A percentile compares a stretch with the other conserved stretches of the same genome.
These are phyloP conservation scores for Panicum hallii DNA, from an alignment of 202 grass and related monocot genomes.

Conservation along the genomic window DNA sequence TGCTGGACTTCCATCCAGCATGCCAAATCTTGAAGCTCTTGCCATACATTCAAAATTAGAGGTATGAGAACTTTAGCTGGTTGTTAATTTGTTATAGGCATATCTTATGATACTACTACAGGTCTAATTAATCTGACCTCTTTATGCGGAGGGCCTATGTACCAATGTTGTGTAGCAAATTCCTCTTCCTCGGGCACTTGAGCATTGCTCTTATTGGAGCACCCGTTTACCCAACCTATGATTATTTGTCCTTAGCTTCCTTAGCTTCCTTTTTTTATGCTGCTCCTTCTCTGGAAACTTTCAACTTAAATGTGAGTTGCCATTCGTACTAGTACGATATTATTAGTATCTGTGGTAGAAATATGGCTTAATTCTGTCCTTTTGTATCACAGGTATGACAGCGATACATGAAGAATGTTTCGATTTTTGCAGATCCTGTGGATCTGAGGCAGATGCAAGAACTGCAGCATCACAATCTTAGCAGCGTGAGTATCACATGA, in stretches of 20 bases:
- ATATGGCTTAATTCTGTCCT: not conserved
- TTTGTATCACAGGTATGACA: not conserved
- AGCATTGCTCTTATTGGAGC: not conserved
- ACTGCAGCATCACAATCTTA: not conserved
- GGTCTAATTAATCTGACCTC: not conserved
- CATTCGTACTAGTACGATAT: not conserved
- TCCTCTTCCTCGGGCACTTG: not conserved
- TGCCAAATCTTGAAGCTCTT: not conserved
- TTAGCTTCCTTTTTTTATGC: not conserved
- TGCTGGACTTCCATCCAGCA: not conserved
- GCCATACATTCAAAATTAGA: not conserved
- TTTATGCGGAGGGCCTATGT: not conserved
- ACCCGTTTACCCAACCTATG: not conserved
- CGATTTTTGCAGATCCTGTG: not conserved
- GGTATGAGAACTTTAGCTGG: not conserved
- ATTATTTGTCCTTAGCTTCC: not conserved
- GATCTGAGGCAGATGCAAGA: not conserved
- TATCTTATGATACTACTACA: too few relatives aligned
- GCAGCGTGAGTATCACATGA: too few relatives aligned
- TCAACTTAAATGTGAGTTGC: not conserved
- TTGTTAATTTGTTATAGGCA: not conserved
- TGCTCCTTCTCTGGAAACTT: not conserved
- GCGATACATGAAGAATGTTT: not conserved
- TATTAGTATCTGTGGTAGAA: not conserved
- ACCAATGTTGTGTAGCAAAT: not conserved